These are phyloP conservation scores for Ephemerocybe angulata DNA, from an alignment of 768 basidiomycete genomes.

Conservation along the genomic window DNA sequence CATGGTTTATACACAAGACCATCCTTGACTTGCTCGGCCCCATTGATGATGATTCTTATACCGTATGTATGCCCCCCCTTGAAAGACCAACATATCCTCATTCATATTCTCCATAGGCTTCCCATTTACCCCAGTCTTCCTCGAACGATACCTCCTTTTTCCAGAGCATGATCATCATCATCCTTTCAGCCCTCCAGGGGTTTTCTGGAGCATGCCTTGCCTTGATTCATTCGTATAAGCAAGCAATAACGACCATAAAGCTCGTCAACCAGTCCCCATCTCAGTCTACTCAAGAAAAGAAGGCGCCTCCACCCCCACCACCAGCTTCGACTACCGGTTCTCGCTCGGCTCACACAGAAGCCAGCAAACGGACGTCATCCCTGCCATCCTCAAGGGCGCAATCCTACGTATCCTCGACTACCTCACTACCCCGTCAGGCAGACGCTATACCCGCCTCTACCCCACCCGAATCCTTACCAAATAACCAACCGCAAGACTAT, in stretches of 20 bases:
- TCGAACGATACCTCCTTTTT: constrained; percentile 33
- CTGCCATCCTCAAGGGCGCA: constrained; percentile 8
- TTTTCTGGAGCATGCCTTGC: constrained; percentile 67
- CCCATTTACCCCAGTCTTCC: constrained; percentile 23
- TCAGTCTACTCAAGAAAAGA: constrained; percentile 15
- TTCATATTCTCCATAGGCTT: constrained; percentile 16
- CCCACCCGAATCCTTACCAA: constrained; percentile 3
- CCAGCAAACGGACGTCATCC: neutral
- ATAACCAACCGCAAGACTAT: constrained; percentile 31
- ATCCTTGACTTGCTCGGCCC: constrained; percentile 65
- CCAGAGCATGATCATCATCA: constrained; percentile 57
- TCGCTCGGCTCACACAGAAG: neutral
- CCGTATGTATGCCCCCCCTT: constrained; percentile 23
- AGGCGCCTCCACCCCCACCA: constrained; percentile 7
- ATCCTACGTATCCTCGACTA: constrained; percentile 16
- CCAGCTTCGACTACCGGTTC: neutral
- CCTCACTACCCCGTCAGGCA: constrained; percentile 13
- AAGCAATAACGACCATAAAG: constrained; percentile 59
- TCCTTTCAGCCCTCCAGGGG: constrained; percentile 72
- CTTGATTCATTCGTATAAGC: constrained; percentile 66
- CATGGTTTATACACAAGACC: constrained; percentile 83
- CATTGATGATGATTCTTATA: constrained; percentile 25
- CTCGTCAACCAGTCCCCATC: constrained; percentile 50
- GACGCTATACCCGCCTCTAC: constrained; percentile 10
- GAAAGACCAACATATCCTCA: neutral